Evolutionary conservation across 2,329 filamentous ascomycete species (phyloP), one percentile per base, ranked within the genome.

Genomic region (Lizonia empirigonia): DNA sequence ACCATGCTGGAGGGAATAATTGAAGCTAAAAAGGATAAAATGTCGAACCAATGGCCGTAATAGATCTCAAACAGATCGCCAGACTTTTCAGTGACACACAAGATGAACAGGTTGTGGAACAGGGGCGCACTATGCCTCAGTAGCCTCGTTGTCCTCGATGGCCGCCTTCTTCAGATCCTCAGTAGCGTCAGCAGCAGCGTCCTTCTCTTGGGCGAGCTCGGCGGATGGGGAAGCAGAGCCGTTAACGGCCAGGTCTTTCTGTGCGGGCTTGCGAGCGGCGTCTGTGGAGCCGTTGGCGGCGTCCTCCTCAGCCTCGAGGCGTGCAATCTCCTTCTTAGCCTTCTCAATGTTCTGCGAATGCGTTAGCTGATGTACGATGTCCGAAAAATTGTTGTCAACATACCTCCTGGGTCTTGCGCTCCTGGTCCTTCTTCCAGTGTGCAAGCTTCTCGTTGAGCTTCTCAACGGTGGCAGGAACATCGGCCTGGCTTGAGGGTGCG

Each of bases 241-340:
- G 59, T 84, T 84, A 56, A 81, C 76, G 44, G 76, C 76, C 52
- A 77, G 77, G 59, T 81, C 78, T 60, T 77, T 76, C 50, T 76
- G 65, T 1, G 80, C 76, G 16, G 77, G 77, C 71, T 84, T 83
- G 73, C 81, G 81, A 22, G 76, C 76, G n/a, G 72, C 73, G 38
- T 81, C 80, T 41, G 82, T 84, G 44, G 85, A 80, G 49, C 78
- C 77, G 56, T 79, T 74, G 52, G 71, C 66, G 53, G 81, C 78
- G n/a, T 77, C 67, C 75, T 86, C 85, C 72, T 97, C 93, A 48
- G 82, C 78, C 63, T 87, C 84, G 34, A 97, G 84, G 63, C 87
- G 86, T 72, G 92, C 90, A 58, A 99, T 95, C 76, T 97, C 91
- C 76, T 93, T 93, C 81, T 96, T 89, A 55, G 94, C 94, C 77